Conservation (phyloP, 75 land plant species). For the Sequoia sempervirens region DNA sequence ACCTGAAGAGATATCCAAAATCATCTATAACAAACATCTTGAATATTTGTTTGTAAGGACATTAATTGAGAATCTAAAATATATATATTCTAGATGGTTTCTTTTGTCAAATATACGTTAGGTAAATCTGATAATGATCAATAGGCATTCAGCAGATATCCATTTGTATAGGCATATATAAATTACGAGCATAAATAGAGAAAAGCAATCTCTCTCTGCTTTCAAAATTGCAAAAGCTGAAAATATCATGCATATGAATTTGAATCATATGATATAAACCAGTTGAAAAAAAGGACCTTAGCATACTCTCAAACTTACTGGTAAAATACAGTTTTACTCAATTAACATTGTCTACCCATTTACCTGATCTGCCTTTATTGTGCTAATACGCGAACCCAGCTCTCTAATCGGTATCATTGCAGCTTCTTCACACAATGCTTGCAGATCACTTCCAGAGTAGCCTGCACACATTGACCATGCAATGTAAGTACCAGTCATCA, state of each 20-base stretch:
- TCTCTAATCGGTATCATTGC: slow-evolving; percentile 98
- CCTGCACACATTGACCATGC: slow-evolving; percentile 34
- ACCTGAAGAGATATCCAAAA: neutral
- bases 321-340: neutral
- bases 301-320: neutral
- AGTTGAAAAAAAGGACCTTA: neutral
- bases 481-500: neutral
- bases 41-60: no score
- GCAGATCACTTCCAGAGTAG: slow-evolving; percentile 96
- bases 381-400: slow-evolving; percentile 73
- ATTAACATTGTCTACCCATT: neutral
- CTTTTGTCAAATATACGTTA: neutral
- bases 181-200: neutral
- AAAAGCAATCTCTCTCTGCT: neutral
- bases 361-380: slow-evolving; percentile 78
- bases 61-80: no score
- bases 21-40: neutral
- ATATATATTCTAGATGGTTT: neutral
- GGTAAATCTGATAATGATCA: neutral
- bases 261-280: neutral
- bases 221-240: neutral
- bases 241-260: neutral
- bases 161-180: slow-evolving; percentile 1
- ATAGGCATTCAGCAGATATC: neutral
- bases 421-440: slow-evolving; percentile 97